phyloP scores from a whole-genome alignment of 306 rosid genomes.

The Hippophae gyantsensis region DNA sequence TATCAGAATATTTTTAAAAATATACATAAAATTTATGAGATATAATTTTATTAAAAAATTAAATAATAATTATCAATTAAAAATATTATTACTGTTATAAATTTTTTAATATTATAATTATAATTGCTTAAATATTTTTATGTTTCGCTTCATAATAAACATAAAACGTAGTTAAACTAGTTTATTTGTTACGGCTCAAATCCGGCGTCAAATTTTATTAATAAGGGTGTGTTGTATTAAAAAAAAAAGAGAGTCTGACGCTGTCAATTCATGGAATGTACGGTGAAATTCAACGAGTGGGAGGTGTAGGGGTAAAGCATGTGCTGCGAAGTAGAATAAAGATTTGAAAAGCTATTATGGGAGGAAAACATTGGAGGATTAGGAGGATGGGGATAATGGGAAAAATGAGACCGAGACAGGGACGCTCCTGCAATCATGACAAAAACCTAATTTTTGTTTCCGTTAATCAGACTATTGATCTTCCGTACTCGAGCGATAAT shows the following conservation, averaged over 20 bases:
- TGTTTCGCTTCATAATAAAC: too few relatives aligned
- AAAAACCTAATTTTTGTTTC: slow-evolving; percentile 5
- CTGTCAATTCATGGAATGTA: neutral
- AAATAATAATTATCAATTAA: too few relatives aligned
- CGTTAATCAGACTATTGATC: slow-evolving; percentile 4
- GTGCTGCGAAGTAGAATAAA: neutral
- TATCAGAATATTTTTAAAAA: too few relatives aligned
- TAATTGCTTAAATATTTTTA: too few relatives aligned
- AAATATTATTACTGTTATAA: too few relatives aligned
- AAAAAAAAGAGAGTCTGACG: neutral
- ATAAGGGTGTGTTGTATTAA: too few relatives aligned
- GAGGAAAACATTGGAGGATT: neutral
- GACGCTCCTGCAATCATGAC: slow-evolving; percentile 16
- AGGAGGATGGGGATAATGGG: neutral
- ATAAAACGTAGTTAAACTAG: too few relatives aligned
- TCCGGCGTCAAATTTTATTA: too few relatives aligned
- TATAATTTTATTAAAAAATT: too few relatives aligned
- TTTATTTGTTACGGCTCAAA: too few relatives aligned
- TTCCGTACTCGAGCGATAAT: slow-evolving; percentile 1
- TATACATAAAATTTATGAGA: too few relatives aligned
- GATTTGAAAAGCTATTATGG: neutral
- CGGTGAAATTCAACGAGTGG: neutral
- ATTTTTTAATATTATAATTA: too few relatives aligned
- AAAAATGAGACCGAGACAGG: neutral
- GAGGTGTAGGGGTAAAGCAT: neutral